phyloP scores from a whole-genome alignment of 2,329 filamentous ascomycete species.

The Aspergillus novoparasiticus region DNA sequence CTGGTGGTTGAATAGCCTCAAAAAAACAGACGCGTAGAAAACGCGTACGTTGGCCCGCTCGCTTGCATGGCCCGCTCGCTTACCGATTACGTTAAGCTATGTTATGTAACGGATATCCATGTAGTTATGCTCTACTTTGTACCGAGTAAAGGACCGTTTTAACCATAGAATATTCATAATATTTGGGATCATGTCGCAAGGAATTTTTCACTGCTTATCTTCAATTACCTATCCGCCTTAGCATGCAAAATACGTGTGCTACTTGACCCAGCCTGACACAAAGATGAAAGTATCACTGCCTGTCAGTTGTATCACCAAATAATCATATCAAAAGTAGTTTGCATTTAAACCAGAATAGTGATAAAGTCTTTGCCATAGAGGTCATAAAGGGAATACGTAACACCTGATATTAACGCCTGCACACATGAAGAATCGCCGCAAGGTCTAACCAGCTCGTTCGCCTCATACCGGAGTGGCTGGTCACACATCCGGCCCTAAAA shows the following conservation, averaged over 20 bases:
- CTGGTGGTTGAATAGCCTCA: no score
- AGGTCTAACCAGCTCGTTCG: conserved; percentile 16
- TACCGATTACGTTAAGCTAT: not conserved
- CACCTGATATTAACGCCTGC: conserved; percentile 28
- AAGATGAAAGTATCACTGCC: not conserved
- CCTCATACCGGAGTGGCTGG: conserved; percentile 15
- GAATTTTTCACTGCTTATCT: not conserved
- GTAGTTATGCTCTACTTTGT: not conserved
- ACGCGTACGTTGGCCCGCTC: no score
- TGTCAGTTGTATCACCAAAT: not conserved
- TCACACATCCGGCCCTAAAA: conserved; percentile 5
- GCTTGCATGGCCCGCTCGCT: no score
- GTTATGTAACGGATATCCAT: not conserved
- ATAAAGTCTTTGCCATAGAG: conserved; percentile 20
- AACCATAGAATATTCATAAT: not conserved
- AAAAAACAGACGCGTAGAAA: no score
- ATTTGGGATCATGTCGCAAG: not conserved
- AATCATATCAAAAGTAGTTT: conserved; percentile 3
- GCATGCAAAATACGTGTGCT: not conserved
- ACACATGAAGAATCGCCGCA: conserved; percentile 21
- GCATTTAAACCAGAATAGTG: conserved; percentile 19
- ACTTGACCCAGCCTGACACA: not conserved
- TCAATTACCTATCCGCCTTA: not conserved
- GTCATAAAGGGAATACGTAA: conserved; percentile 17
- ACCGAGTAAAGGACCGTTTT: not conserved